Evolutionary conservation across 768 basidiomycete genomes (phyloP), one percentile per base, ranked within the genome.

Genomic region (Neoboletus magnificus): DNA sequence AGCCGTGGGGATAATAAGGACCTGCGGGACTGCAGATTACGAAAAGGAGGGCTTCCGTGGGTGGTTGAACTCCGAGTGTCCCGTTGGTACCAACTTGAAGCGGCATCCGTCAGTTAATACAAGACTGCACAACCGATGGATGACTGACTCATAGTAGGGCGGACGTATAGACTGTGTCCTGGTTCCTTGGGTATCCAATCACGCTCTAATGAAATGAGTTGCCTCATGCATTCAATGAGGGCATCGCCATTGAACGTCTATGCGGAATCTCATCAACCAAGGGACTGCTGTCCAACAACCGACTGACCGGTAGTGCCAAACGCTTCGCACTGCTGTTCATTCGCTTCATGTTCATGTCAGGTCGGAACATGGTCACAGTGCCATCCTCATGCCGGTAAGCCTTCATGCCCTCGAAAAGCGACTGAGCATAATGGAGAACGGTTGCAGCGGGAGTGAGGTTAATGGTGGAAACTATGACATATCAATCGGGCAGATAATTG

Each of bases 341-440:
- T 27, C 95, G 85, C 66, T 85, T 86, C 93, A 98, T 96, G 75
- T 98, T 97, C 91, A 92, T 91, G 73, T 97, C 92, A 3, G 95
- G 96, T 43, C 95, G 79, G 80, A 98, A 98, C 61, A 98, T 74
- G 18, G 87, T 83, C 22, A 94, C 83, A 27, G 80, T 84, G 35
- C 87, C 93, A 46, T 81, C 73, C 36, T 81, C 72, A 60, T 86
- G 83, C 46, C 86, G 79, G 75, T 96, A 98, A 1, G 95, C 95
- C 70, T 98, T 98, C 83, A 97, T 84, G 18, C 95, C 92, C 70
- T 98, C 95, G 66, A 98, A 96, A 44, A 87, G 77, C 44, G 87
- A 82, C 63, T 93, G 92, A 0, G 93, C 93, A 74, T 98, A 98
- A 71, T 98, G 95, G 55, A 98, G 77, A 20, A 94, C 94, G 56